These are phyloP conservation scores for Syzygium oleosum DNA, from an alignment of 345 rosid species.

Conservation along the genomic window DNA sequence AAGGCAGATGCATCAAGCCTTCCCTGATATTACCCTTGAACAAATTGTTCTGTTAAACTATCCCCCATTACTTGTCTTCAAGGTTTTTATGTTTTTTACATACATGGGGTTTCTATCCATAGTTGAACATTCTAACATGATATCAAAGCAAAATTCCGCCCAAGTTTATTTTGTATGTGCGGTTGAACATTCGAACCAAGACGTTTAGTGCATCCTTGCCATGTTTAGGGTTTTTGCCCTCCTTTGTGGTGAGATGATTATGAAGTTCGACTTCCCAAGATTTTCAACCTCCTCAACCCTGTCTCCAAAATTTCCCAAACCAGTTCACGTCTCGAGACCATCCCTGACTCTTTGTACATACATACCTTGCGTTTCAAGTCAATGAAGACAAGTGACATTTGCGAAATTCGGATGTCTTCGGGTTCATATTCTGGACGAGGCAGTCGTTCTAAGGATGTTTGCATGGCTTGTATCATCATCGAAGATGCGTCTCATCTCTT, in stretches of 20 bases:
- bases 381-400: background rate
- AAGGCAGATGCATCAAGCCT: background rate
- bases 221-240: background rate
- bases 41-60: background rate
- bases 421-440: background rate
- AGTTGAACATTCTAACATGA: background rate
- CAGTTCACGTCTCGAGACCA: background rate
- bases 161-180: background rate
- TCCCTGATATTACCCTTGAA: background rate
- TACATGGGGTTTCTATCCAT: background rate
- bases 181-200: background rate
- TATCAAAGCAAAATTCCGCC: background rate
- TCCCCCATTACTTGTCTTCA: background rate
- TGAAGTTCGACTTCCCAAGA: background rate
- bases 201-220: background rate
- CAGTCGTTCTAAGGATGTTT: background rate
- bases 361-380: background rate
- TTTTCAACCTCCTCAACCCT: background rate
- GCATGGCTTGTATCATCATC: background rate
- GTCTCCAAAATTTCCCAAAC: background rate
- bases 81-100: background rate
- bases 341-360: background rate
- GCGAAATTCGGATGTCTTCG: background rate
- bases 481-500: background rate
- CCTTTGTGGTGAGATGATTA: background rate